Conservation (phyloP, 2,329 filamentous ascomycete genomes). For the Colletotrichum orchidophilum region DNA sequence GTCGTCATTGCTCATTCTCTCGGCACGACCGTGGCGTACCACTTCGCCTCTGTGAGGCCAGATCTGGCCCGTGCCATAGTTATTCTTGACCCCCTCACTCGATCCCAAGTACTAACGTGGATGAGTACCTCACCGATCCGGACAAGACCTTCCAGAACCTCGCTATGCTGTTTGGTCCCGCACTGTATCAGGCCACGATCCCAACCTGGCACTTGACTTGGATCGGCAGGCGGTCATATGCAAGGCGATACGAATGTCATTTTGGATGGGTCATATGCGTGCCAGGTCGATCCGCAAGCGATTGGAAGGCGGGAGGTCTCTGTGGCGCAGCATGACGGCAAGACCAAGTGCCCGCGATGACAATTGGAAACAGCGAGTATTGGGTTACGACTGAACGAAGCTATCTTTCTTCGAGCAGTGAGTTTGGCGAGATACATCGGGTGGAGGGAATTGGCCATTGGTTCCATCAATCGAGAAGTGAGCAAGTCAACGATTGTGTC, state of each 20-base stretch:
- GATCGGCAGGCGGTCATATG: not conserved
- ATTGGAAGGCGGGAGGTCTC: constrained; percentile 12
- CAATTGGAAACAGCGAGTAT: constrained; percentile 3
- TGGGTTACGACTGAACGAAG: not conserved
- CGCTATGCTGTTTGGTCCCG: not conserved
- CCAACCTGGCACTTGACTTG: constrained; percentile 21
- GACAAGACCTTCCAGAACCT: not conserved
- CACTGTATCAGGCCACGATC: not conserved
- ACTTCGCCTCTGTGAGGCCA: constrained; percentile 10
- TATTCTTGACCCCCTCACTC: constrained; percentile 16
- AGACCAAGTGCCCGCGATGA: constrained; percentile 6
- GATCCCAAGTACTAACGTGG: not conserved
- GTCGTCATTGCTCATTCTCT: constrained; percentile 18
- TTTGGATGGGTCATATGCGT: not conserved
- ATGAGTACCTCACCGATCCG: constrained; percentile 1
- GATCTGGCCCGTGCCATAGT: constrained; percentile 13
- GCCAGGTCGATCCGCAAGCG: not conserved
- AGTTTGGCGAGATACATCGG: not conserved
- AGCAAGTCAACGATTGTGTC: constrained; percentile 1
- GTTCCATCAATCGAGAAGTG: constrained; percentile 5
- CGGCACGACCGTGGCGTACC: constrained; percentile 7
- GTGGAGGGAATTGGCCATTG: constrained; percentile 1
- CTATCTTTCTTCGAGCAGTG: constrained; percentile 4
- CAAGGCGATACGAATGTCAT: constrained; percentile 1
- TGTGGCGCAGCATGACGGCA: not conserved